Evolutionary conservation across 2,329 filamentous ascomycete genomes (phyloP).

Genomic region (Chaetomium olivaceum): DNA sequence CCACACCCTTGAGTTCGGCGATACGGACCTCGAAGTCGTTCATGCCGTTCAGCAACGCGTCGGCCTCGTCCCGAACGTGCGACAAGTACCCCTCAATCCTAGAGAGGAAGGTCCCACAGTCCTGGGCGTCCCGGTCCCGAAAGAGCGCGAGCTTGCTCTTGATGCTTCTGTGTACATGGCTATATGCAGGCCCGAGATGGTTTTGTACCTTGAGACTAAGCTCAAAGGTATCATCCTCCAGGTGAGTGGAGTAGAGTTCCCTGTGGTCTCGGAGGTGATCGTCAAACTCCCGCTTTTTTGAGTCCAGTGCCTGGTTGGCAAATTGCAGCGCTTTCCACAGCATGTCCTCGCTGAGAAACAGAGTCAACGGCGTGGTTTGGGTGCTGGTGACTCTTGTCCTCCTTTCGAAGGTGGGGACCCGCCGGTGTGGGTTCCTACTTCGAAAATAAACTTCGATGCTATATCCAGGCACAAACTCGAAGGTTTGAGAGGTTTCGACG

Average conservation of each 20-base stretch:
- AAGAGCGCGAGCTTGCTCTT: conserved; percentile 50
- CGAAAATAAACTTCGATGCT: conserved; percentile 48
- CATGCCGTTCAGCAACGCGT: conserved; percentile 43
- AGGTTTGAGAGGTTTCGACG: conserved; percentile 47
- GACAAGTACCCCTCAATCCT: conserved; percentile 43
- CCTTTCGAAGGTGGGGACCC: conserved; percentile 42
- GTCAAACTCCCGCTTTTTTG: conserved; percentile 45
- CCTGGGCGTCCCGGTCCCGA: conserved; percentile 43
- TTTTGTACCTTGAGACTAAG: conserved; percentile 51
- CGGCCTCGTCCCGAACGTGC: conserved; percentile 44
- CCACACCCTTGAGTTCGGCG: conserved; percentile 47
- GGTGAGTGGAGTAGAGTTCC: conserved; percentile 43
- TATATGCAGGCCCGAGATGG: conserved; percentile 51
- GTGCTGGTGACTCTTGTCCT: conserved; percentile 48
- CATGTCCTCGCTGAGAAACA: conserved; percentile 48
- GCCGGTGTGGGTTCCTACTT: conserved; percentile 42
- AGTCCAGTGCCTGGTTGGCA: conserved; percentile 45
- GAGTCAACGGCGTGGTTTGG: conserved; percentile 51
- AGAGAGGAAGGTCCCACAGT: conserved; percentile 49
- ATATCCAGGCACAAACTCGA: conserved; percentile 53
- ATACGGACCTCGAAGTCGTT: conserved; percentile 54
- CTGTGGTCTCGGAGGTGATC: conserved; percentile 39
- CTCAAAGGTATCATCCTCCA: conserved; percentile 48
- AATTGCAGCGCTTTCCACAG: conserved; percentile 48
- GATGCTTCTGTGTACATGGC: conserved; percentile 47